A percentile compares a stretch with the other conserved stretches of the same genome.
Evolutionary conservation across 139 green algal genomes (phyloP).

Genomic region (Bryopsis sp.): DNA sequence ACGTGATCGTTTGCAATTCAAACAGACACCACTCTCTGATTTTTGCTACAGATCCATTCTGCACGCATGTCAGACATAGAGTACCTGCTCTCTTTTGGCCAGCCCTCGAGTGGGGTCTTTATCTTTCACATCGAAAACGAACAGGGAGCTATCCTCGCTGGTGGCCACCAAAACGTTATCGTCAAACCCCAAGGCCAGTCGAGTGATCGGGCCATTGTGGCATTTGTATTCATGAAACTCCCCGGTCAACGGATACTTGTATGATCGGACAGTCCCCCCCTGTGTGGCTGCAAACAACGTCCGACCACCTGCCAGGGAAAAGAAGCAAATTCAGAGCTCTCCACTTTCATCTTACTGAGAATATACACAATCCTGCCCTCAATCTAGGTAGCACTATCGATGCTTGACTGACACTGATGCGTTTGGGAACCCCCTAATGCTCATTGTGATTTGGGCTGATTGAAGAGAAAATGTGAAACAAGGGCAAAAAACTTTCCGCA

Average conservation of each 20-base stretch:
- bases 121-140: constrained; percentile 67
- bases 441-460: no score
- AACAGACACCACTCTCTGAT: no score
- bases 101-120: constrained; percentile 39
- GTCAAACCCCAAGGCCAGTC: constrained; percentile 56
- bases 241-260: constrained; percentile 69
- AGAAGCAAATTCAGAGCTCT: background rate
- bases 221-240: constrained; percentile 45
- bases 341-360: background rate
- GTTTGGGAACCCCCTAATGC: no score
- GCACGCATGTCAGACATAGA: no score
- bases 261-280: constrained; percentile 58
- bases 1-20: no score
- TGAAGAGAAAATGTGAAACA: no score
- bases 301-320: constrained; percentile 22
- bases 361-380: no score
- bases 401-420: no score
- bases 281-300: constrained; percentile 72
- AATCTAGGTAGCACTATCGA: no score
- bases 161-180: constrained; percentile 59
- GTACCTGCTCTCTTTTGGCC: constrained; percentile 32
- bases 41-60: no score
- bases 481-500: no score
- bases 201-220: constrained; percentile 46
- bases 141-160: constrained; percentile 64